phyloP scores from a whole-genome alignment of 257 asterid genomes.

The Schizonepeta tenuifolia region DNA sequence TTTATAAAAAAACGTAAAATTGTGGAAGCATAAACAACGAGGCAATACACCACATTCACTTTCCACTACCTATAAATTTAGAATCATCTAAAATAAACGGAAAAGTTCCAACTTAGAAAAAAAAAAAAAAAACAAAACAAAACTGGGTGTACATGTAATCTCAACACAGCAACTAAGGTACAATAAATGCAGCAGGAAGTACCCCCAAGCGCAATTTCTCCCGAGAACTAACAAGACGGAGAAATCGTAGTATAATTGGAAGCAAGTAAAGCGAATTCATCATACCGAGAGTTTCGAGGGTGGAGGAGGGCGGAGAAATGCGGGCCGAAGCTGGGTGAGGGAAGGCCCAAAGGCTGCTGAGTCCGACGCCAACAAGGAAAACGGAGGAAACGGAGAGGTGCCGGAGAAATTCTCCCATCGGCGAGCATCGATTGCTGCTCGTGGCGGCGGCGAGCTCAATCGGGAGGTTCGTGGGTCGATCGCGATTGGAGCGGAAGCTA shows the following conservation, averaged over 20 bases:
- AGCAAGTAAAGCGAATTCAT: slow-evolving; percentile 24
- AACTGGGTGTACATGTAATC: neutral
- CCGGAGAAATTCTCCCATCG: slow-evolving; percentile 50
- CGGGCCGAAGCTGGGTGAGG: slow-evolving; percentile 46
- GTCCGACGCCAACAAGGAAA: slow-evolving; percentile 48
- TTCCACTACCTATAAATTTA: neutral
- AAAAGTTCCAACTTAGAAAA: neutral
- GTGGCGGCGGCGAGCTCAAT: slow-evolving; percentile 28
- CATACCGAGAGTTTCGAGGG: slow-evolving; percentile 45
- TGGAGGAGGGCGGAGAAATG: slow-evolving; percentile 29
- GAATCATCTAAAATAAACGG: neutral
- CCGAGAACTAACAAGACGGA: neutral
- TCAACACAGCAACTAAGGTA: neutral
- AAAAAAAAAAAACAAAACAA: no score
- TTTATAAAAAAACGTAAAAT: neutral
- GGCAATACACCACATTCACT: neutral
- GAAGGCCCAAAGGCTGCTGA: slow-evolving; percentile 48
- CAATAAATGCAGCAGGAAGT: slow-evolving; percentile 15
- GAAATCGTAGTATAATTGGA: neutral
- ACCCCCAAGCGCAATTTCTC: slow-evolving; percentile 7
- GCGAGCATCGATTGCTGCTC: slow-evolving; percentile 25
- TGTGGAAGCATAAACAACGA: neutral
- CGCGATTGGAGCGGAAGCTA: slow-evolving; percentile 11
- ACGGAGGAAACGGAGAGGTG: slow-evolving; percentile 49
- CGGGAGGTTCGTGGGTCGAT: slow-evolving; percentile 23